A percentile compares a stretch with the other conserved stretches of the same genome.
Conservation (phyloP, 192 early-diverging fungal species). For the Linnemannia schmuckeri region DNA sequence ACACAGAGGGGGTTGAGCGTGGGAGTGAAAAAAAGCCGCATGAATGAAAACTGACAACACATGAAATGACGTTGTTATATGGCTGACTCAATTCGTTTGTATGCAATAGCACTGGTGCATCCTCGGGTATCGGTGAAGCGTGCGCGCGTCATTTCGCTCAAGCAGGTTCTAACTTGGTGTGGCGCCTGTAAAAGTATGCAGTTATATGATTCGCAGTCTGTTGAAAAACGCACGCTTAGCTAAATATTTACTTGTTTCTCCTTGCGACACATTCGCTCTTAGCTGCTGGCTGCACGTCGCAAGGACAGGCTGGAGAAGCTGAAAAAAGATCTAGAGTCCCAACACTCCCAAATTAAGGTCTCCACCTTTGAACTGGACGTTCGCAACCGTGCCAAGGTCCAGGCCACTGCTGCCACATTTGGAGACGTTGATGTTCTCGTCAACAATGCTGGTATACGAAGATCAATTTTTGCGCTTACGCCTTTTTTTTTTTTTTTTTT, state of each 20-base stretch:
- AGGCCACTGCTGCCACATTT: conserved; percentile 67
- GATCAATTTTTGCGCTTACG: neutral
- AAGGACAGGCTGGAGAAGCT: conserved; percentile 73
- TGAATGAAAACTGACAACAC: neutral
- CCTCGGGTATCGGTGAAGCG: conserved; percentile 80
- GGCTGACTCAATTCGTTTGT: neutral
- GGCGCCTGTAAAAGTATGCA: neutral
- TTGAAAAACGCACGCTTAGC: no score
- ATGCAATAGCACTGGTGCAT: conserved; percentile 71
- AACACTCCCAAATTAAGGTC: conserved; percentile 68
- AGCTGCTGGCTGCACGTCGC: conserved; percentile 75
- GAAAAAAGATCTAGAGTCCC: conserved; percentile 59
- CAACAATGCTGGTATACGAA: conserved; percentile 82
- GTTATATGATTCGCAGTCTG: no score
- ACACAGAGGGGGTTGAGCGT: neutral
- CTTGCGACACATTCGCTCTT: neutral
- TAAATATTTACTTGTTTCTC: neutral
- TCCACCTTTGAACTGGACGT: conserved; percentile 81
- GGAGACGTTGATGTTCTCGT: conserved; percentile 84
- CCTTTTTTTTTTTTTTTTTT: neutral
- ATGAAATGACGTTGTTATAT: no score
- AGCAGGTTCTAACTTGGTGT: conserved; percentile 70
- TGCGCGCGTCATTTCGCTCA: conserved; percentile 76
- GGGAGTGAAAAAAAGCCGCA: neutral
- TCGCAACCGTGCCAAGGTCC: conserved; percentile 65